Percentiles rank a stretch among this genome's conserved stretches.
Conservation (phyloP, 768 basidiomycete species). For the Boletus patriciae region DNA sequence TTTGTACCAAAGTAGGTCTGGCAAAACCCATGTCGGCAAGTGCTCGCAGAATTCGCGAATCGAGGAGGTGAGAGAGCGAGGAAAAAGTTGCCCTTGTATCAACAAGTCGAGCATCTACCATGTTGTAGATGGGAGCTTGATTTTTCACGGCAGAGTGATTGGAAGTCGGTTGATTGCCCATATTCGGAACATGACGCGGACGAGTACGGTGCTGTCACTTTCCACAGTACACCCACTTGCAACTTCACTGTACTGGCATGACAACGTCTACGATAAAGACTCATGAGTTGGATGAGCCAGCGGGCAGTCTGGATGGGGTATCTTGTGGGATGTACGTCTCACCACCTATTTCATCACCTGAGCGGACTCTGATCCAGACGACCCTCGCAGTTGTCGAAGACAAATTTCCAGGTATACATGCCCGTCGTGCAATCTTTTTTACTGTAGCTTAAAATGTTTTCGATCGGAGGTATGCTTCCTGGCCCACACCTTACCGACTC, state of each 20-base stretch:
- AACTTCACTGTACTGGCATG: conserved; percentile 17
- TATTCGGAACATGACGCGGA: background rate
- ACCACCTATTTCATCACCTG: background rate
- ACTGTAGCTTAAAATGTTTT: conserved; percentile 81
- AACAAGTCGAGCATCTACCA: conserved; percentile 49
- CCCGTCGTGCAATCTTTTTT: conserved; percentile 75
- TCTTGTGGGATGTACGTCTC: conserved; percentile 48
- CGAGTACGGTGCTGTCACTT: background rate
- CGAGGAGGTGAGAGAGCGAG: conserved; percentile 75
- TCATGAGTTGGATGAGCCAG: conserved; percentile 11
- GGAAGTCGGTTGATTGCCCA: background rate
- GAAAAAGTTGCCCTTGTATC: conserved; percentile 53
- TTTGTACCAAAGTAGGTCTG: conserved; percentile 88
- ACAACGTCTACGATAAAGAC: conserved; percentile 16
- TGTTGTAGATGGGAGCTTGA: conserved; percentile 12
- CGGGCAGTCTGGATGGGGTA: conserved; percentile 6
- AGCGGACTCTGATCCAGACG: background rate
- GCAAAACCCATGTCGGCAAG: conserved; percentile 90
- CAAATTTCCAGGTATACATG: conserved; percentile 82
- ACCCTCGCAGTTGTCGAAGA: conserved; percentile 58
- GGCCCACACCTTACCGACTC: background rate
- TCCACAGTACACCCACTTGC: background rate
- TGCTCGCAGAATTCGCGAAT: conserved; percentile 81
- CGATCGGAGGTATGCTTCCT: conserved; percentile 57
- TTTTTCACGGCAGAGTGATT: background rate